Evolutionary conservation across 2,329 filamentous ascomycete species (phyloP), one percentile per base, ranked within the genome.

Genomic region (Lomentospora prolificans): DNA sequence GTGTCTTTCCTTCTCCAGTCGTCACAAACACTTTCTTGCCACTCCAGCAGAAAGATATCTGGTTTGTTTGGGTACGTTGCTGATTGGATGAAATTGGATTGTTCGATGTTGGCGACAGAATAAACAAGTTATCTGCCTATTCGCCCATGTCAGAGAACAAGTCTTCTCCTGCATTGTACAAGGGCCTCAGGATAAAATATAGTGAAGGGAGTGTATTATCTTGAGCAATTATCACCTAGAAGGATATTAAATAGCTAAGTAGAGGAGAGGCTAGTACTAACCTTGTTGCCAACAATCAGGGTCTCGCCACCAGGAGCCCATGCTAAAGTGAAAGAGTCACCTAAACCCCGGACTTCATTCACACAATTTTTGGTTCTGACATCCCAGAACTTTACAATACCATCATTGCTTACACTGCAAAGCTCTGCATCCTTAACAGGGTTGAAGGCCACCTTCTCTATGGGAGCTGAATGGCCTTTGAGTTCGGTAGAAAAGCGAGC

Each of bases 371-470:
- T 89, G 57, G 79, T 86, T 62, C 87, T 76, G 10, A 90, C 86
- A 64, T 92, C 88, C 88, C 88, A 92, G 62, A 92, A 83, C 65
- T 86, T 83, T 58, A 88, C 83, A 30, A 85, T 80, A 2, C 88
- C 88, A 65, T 92, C 88, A 48, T 75, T 79, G 61, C 85, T 87
- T 55, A 88, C 79, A 65, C 85, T 90, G 61, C 85, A 89, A 7
- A 92, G 75, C 69, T 91, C 85, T 3, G 85, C 83, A 66, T 92
- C 88, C 66, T 85, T 87, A 57, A 80, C 78, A 0, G 88, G 88
- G 64, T 89, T 89, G 70, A 90, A 92, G 1, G 84, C 85, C 1
- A 92, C 83, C 64, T 86, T 86, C 65, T 90, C 87, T 50, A 91
- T 83, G 27, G 78, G 69, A 25, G 82, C 77, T 4, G 75, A 65